A percentile compares a stretch with the other conserved stretches of the same genome.
Evolutionary conservation across 2,329 filamentous ascomycete genomes (phyloP).

Genomic region (Apiospora kogelbergensis): DNA sequence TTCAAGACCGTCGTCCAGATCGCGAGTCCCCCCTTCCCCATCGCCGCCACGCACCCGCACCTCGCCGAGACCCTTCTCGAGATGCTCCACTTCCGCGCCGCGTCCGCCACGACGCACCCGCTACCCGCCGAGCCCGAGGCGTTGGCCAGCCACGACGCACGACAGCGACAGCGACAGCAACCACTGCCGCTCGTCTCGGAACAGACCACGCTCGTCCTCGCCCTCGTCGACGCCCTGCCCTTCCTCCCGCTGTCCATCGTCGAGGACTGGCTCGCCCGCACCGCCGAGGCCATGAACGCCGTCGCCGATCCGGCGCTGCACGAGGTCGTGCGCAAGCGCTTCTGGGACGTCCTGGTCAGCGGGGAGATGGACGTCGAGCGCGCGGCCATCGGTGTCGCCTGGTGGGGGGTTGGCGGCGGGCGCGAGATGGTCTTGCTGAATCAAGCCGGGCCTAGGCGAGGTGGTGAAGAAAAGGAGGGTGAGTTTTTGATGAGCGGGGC

Average conservation of each 20-base stretch:
- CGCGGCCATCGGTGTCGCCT: conserved; percentile 74
- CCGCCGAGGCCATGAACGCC: conserved; percentile 65
- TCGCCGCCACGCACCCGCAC: conserved; percentile 71
- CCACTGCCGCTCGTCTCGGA: conserved; percentile 59
- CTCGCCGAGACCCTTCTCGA: conserved; percentile 82
- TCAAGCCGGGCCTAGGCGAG: conserved; percentile 17
- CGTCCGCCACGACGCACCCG: conserved; percentile 43
- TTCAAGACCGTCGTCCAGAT: conserved; percentile 84
- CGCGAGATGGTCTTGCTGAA: conserved; percentile 48
- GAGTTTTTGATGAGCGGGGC: conserved; percentile 57
- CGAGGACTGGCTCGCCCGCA: conserved; percentile 77
- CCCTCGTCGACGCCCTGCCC: conserved; percentile 77
- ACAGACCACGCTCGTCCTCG: conserved; percentile 73
- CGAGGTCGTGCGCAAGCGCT: conserved; percentile 65
- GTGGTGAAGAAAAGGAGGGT: conserved; percentile 15
- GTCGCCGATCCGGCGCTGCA: conserved; percentile 64
- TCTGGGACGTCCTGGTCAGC: conserved; percentile 76
- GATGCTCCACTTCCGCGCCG: conserved; percentile 67
- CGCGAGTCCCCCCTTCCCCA: conserved; percentile 74
- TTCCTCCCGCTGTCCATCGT: conserved; percentile 68
- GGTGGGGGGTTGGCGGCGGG: conserved; percentile 72
- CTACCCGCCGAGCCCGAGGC: conserved; percentile 37
- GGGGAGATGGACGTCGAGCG: conserved; percentile 90
- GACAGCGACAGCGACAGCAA: conserved; percentile 24
- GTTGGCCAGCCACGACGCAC: neutral